Conservation (phyloP, 345 rosid genomes). For the Populus pruinosa region DNA sequence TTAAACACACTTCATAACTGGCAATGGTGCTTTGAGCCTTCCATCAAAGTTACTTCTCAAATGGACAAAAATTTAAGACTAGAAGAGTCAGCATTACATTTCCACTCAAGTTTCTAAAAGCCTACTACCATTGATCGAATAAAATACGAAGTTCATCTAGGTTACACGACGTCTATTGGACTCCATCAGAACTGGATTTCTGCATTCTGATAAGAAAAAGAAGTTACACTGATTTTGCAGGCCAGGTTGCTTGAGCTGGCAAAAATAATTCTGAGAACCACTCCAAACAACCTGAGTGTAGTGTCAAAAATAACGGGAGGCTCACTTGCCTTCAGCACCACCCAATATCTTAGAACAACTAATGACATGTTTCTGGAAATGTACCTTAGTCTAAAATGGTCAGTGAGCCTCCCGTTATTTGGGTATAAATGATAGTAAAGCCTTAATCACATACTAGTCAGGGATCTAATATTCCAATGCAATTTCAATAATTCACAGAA, state of each 20-base stretch:
- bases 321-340: no score
- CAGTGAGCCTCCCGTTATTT: no score
- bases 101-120: constrained; percentile 12
- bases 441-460: no score
- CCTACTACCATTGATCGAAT: constrained; percentile 15
- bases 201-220: neutral
- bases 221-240: constrained; percentile 45
- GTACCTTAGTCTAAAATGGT: no score
- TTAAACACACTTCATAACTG: neutral
- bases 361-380: no score
- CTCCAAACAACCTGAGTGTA: constrained; percentile 95
- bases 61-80: neutral
- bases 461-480: no score
- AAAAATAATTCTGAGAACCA: constrained; percentile 87
- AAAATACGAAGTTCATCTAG: constrained; percentile 2
- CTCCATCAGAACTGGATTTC: neutral
- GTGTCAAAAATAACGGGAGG: constrained; percentile 45
- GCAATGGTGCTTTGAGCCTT: neutral
- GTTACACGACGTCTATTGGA: neutral
- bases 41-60: constrained; percentile 4
- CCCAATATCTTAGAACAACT: no score
- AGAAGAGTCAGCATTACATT: neutral
- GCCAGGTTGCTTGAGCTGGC: constrained; percentile 99
- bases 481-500: no score
- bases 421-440: no score